Conservation (phyloP, 2,329 filamentous ascomycete species). For the Paraconiothyrium brasiliense region DNA sequence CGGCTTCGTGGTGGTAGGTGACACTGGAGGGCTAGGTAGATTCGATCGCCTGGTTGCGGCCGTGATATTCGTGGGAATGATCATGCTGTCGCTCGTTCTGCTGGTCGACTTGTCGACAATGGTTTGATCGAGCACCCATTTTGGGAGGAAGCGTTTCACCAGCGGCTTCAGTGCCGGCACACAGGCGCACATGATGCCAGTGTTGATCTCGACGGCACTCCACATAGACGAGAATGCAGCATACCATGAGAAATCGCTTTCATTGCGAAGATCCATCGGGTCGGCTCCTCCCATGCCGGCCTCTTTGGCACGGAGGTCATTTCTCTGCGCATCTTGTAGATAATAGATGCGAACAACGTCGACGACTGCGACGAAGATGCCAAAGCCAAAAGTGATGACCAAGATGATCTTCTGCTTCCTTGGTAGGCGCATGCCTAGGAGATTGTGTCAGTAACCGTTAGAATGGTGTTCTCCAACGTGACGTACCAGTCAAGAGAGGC, state of each 20-base stretch:
- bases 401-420: constrained; percentile 87
- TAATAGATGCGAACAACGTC: constrained; percentile 92
- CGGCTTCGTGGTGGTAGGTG: constrained; percentile 34
- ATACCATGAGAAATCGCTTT: constrained; percentile 70
- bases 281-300: neutral
- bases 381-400: constrained; percentile 84
- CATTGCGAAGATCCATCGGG: constrained; percentile 48
- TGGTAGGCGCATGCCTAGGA: constrained; percentile 77
- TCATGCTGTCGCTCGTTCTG: constrained; percentile 40
- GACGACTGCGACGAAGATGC: constrained; percentile 86
- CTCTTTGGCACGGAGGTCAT: constrained; percentile 51
- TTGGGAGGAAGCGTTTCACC: constrained; percentile 69
- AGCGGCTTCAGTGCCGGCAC: constrained; percentile 93
- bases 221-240: constrained; percentile 90
- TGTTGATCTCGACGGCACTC: constrained; percentile 90
- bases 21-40: constrained; percentile 31
- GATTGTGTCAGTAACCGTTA: neutral
- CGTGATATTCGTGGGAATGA: constrained; percentile 35
- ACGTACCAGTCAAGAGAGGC: constrained; percentile 69
- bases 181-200: constrained; percentile 89
- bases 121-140: constrained; percentile 62
- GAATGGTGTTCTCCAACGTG: neutral
- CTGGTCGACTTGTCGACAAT: constrained; percentile 39
- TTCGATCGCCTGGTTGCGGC: constrained; percentile 33
- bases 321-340: constrained; percentile 74